Percentiles rank a stretch among this genome's conserved stretches.
Conservation (phyloP, 371 early-diverging fungal genomes). For the Mucor irregularis region DNA sequence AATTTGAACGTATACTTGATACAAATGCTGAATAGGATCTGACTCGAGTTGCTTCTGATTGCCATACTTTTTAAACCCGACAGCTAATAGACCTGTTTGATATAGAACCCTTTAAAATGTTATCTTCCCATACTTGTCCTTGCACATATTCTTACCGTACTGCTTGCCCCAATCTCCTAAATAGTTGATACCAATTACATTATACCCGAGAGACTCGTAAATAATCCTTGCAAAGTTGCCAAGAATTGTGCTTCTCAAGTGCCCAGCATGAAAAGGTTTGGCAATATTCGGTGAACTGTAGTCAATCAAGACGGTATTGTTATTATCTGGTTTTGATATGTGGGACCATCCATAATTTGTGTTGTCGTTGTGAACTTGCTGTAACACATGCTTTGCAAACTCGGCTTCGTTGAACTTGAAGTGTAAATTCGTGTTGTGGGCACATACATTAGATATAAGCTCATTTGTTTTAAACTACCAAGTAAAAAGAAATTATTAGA, state of each 20-base stretch:
- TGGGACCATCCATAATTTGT: slow-evolving; percentile 34
- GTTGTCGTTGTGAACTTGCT: slow-evolving; percentile 38
- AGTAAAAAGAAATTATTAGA: not conserved
- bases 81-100: slow-evolving; percentile 71
- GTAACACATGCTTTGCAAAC: slow-evolving; percentile 45
- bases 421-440: slow-evolving; percentile 2
- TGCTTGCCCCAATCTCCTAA: slow-evolving; percentile 99
- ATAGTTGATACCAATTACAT: slow-evolving; percentile 93
- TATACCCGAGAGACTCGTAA: slow-evolving; percentile 87
- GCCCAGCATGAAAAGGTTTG: slow-evolving; percentile 99
- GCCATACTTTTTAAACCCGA: slow-evolving; percentile 91
- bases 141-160: slow-evolving; percentile 74
- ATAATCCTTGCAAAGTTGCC: slow-evolving; percentile 94
- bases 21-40: slow-evolving; percentile 96
- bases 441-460: slow-evolving; percentile 32
- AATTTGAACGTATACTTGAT: slow-evolving; percentile 94
- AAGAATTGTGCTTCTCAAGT: slow-evolving; percentile 97
- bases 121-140: not conserved
- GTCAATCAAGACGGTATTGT: slow-evolving; percentile 82
- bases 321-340: slow-evolving; percentile 1
- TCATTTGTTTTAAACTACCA: slow-evolving; percentile 50
- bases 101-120: not conserved
- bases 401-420: slow-evolving; percentile 17
- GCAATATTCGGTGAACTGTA: slow-evolving; percentile 99
- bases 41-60: slow-evolving; percentile 72